Conservation (phyloP, 257 asterid species). For the Petrea volubilis region DNA sequence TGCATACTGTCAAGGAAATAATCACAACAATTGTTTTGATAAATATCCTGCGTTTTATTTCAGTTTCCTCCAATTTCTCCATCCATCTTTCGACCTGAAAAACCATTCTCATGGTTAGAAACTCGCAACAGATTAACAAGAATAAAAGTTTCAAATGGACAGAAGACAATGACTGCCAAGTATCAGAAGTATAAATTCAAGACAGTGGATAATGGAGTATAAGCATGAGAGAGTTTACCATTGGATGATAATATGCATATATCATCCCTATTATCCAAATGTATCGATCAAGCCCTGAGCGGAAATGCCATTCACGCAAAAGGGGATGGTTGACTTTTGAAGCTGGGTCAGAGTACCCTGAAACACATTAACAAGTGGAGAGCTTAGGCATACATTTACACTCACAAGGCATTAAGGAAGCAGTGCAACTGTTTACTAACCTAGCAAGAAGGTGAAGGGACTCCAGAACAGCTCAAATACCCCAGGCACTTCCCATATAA, state of each 20-base stretch:
- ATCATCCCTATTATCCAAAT: constrained; percentile 94
- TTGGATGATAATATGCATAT: constrained; percentile 90
- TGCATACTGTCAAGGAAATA: constrained; percentile 57
- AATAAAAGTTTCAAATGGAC: constrained; percentile 2
- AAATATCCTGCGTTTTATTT: constrained; percentile 62
- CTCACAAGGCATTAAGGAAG: constrained; percentile 2
- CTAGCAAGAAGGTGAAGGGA: constrained; percentile 78
- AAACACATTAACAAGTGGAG: constrained; percentile 23
- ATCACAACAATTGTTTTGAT: constrained; percentile 58
- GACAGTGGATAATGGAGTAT: not conserved
- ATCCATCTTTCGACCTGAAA: constrained; percentile 85
- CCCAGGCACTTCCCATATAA: constrained; percentile 83
- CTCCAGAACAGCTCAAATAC: constrained; percentile 76
- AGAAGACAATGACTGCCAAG: constrained; percentile 10
- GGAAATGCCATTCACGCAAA: constrained; percentile 86
- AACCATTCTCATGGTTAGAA: constrained; percentile 23
- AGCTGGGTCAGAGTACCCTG: constrained; percentile 78
- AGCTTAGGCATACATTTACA: constrained; percentile 14
- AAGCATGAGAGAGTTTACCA: constrained; percentile 42
- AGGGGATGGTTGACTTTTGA: constrained; percentile 51
- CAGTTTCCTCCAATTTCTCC: constrained; percentile 95
- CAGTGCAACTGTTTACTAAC: constrained; percentile 38
- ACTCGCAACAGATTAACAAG: not conserved
- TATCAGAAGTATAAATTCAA: constrained; percentile 7
- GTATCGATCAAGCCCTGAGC: constrained; percentile 87